Evolutionary conservation across 2,329 filamentous ascomycete genomes (phyloP), one percentile per base, ranked within the genome.

Genomic region (Coniochaeta sp.): DNA sequence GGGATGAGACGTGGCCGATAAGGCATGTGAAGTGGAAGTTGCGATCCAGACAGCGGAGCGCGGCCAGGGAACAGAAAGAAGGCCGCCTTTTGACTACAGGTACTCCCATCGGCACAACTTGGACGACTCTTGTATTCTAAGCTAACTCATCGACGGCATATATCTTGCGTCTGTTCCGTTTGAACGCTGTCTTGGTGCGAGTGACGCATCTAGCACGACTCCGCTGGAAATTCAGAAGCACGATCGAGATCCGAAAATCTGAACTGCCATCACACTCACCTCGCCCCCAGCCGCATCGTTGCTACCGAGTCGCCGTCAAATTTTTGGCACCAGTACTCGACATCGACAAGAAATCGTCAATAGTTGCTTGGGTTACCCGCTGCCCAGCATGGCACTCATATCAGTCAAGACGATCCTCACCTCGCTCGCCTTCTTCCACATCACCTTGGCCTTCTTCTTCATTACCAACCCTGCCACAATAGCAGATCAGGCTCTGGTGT

Each of bases 371-470:
- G 16, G 16, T 42, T 26, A 2, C 19, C 55, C 60, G 67, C 42
- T 22, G 52, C 60, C 38, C 67, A 79, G 58, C 63, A 97, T 97
- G 93, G 89, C 86, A 34, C 79, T 96, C 72, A 82, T 97, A 69
- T 92, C 90, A 2, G 87, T 88, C 62, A 89, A 84, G 70, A 90
- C 88, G 9, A 88, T 96, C 73, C 88, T 97, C 67, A 89, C 90
- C 67, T 88, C 86, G 58, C 78, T 96, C 66, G 89, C 89, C 66
- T 83, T 96, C 71, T 91, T 95, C 78, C 90, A 96, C 76, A 75
- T 96, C 65, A 90, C 90, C 6, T 79, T 95, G 56, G 91, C 88
- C 68, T 92, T 88, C 75, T 91, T 95, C 78, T 89, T 97, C 76
- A 81, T 96, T 68, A 88, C 85, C 47, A 87, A 82, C 61, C 93